Conservation (phyloP, 139 green algal species). For the Ostreobium quekettii region DNA sequence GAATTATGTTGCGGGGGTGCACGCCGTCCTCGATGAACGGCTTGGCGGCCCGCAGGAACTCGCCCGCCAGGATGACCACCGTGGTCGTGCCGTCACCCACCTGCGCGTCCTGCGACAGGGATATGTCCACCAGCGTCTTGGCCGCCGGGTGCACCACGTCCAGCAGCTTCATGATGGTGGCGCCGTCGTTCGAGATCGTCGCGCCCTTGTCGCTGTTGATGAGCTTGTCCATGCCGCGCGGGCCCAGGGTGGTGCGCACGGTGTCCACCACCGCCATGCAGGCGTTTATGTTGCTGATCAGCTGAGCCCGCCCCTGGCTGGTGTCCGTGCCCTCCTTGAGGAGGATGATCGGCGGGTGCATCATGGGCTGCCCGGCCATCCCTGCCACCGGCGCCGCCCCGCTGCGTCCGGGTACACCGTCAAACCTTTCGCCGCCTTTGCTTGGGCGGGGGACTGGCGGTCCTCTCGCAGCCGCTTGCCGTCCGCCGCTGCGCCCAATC, state of each 20-base stretch:
- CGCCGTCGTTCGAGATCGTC: constrained; percentile 96
- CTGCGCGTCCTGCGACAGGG: constrained; percentile 86
- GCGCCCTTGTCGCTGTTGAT: constrained; percentile 80
- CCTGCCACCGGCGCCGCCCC: too few relatives aligned
- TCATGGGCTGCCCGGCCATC: too few relatives aligned
- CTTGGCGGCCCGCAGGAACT: constrained; percentile 91
- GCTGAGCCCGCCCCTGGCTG: constrained; percentile 89
- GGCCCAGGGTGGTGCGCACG: constrained; percentile 89
- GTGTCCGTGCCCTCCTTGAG: constrained; percentile 97
- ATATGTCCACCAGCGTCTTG: constrained; percentile 94
- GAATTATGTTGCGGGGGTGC: constrained; percentile 85
- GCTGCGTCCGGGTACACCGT: too few relatives aligned
- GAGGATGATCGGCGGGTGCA: constrained; percentile 99
- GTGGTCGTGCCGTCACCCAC: constrained; percentile 97
- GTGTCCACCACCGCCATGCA: constrained; percentile 92
- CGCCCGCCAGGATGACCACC: constrained; percentile 91
- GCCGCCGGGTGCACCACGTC: constrained; percentile 97
- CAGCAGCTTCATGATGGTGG: constrained; percentile 98
- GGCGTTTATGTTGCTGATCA: constrained; percentile 98
- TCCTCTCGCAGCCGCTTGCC: too few relatives aligned
- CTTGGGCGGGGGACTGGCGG: too few relatives aligned
- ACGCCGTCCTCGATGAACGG: constrained; percentile 95
- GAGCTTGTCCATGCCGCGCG: constrained; percentile 98
- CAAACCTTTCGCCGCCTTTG: too few relatives aligned
- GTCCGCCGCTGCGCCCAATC: too few relatives aligned